These are phyloP conservation scores for Pseudomicrostroma phylloplanum DNA, from an alignment of 1,284 basidiomycete genomes.

Conservation along the genomic window DNA sequence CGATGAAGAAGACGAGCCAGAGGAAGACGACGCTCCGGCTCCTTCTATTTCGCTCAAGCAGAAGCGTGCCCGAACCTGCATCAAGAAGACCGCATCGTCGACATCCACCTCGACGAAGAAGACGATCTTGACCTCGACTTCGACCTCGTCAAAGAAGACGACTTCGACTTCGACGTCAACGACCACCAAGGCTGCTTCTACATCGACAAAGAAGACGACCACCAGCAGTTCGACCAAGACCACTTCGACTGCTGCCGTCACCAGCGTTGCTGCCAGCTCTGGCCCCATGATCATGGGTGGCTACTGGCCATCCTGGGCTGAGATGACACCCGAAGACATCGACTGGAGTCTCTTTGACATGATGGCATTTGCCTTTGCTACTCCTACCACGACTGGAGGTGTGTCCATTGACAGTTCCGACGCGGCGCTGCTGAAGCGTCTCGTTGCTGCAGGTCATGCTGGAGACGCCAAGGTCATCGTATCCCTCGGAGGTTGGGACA, in stretches of 20 bases:
- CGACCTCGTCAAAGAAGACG: neutral
- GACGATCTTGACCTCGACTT: neutral
- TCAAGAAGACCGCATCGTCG: neutral
- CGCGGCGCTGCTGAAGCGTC: slow-evolving; percentile 17
- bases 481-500: slow-evolving; percentile 37
- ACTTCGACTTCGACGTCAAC: neutral
- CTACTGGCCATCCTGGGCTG: slow-evolving; percentile 38
- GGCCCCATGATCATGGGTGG: slow-evolving; percentile 20
- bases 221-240: neutral
- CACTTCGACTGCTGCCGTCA: neutral
- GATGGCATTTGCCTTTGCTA: slow-evolving; percentile 39
- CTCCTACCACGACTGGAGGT: slow-evolving; percentile 20
- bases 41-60: no score
- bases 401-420: slow-evolving; percentile 17
- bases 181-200: slow-evolving; percentile 1
- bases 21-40: no score
- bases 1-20: no score
- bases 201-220: slow-evolving; percentile 4
- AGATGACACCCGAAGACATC: slow-evolving; percentile 25
- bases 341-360: slow-evolving; percentile 36
- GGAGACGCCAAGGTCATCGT: slow-evolving; percentile 26
- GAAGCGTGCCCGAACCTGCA: neutral
- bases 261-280: neutral
- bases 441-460: slow-evolving; percentile 28
- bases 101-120: slow-evolving; percentile 7